Base-by-base conservation (phyloP, 345 rosid genomes). In the Populus pruinosa region DNA sequence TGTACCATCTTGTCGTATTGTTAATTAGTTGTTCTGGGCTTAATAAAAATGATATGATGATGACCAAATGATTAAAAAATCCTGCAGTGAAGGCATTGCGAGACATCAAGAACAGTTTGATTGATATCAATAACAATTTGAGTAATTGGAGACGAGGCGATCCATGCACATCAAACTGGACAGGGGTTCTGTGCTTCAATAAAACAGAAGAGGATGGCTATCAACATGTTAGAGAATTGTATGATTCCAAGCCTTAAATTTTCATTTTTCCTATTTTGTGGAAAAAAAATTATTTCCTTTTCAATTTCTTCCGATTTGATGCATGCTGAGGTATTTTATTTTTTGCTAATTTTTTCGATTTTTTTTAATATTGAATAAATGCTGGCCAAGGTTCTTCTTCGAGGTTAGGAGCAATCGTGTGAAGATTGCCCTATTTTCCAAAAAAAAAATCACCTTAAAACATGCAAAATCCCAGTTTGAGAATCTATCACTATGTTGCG, bases 121-220 rank as follows among this genome's bases (percentile, higher is more conserved):
- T 81, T 39, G 99, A 96, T 83, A 73, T 87, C n/a, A 78, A 86
- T 71, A 82, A 77, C 41, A 90, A 87, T 79, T 84, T 96, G 84
- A 88, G 81, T 67, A 90, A 89, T 76, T 96, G 99, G 99, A 79
- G 79, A 49, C 80, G 82, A 9, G 97, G 97, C 61, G 99, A 96
- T 72, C 99, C 99, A 0, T 96, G 99, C 78, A 80, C 83, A 29
- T 87, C 94, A 4, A 93, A 91, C 38, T 96, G 99, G 99, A 96
- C 97, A 11, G 98, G 99, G 39, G 91, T 96, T 81, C 59, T 88
- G 55, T 96, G 99, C 81, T 91, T 55, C 83, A 88, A 90, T 78
- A 27, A 31, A 38, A 64, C 89, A 68, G 70, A 73, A 76, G 87
- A 80, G 16, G 97, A 93, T 83, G 89, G 92, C 80, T 96, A 91